These are phyloP conservation scores for Plectosphaerella cucumerina DNA, from an alignment of 2,329 filamentous ascomycete genomes.

Conservation along the genomic window DNA sequence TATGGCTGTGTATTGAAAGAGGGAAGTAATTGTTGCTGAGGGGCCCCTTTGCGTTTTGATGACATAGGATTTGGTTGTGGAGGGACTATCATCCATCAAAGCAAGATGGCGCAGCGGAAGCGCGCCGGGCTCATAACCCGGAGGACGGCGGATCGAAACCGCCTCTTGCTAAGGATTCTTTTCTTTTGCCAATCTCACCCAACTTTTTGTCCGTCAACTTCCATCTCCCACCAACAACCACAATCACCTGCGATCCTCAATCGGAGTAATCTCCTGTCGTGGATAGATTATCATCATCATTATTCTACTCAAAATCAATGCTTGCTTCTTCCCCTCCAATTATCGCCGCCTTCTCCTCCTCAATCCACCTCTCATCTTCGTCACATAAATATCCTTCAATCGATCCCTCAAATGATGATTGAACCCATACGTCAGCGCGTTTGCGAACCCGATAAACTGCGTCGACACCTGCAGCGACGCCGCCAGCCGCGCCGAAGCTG, in stretches of 20 bases:
- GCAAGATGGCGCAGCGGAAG: slow-evolving; percentile 5
- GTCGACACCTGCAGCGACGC: slow-evolving; percentile 27
- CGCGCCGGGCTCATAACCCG: slow-evolving; percentile 6
- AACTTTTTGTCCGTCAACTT: no score
- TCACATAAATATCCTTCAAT: neutral
- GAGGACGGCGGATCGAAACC: slow-evolving; percentile 4
- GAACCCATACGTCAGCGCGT: slow-evolving; percentile 32
- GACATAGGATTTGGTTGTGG: neutral
- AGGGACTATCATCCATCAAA: neutral
- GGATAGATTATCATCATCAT: no score
- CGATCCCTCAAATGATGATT: slow-evolving; percentile 22
- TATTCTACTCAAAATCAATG: neutral
- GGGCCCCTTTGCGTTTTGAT: neutral
- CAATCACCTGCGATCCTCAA: no score
- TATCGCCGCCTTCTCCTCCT: neutral
- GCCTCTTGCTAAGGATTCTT: slow-evolving; percentile 1
- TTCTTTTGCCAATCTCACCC: no score
- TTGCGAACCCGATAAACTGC: slow-evolving; percentile 31
- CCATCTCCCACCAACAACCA: no score
- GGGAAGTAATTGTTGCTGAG: no score
- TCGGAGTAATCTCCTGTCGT: no score
- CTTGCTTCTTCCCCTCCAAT: no score
- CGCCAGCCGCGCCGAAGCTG: slow-evolving; percentile 14
- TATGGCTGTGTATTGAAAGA: no score
- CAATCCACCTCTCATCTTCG: neutral